phyloP scores from a whole-genome alignment of 116 monocot species.

The Papilionanthe hybrid region DNA sequence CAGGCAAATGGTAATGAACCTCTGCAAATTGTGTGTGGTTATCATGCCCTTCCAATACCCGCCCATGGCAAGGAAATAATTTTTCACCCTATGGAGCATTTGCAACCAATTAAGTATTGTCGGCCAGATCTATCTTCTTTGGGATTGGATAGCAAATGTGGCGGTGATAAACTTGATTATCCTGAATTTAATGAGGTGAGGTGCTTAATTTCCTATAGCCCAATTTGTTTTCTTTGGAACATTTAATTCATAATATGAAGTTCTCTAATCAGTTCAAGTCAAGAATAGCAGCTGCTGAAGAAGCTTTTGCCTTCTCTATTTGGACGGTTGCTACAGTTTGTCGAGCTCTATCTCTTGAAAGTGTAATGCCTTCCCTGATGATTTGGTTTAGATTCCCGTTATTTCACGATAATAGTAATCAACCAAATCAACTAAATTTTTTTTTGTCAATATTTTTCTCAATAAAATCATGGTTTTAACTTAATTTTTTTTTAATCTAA shows the following conservation, averaged over 20 bases:
- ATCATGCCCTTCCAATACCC: slow-evolving; percentile 78
- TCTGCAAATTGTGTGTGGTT: slow-evolving; percentile 80
- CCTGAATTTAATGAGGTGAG: slow-evolving; percentile 61
- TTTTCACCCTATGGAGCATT: slow-evolving; percentile 85
- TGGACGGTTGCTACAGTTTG: slow-evolving; percentile 88
- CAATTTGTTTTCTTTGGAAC: background rate
- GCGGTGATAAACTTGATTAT: slow-evolving; percentile 24
- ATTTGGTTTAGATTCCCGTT: background rate
- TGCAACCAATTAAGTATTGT: slow-evolving; percentile 76
- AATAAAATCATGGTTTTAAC: background rate
- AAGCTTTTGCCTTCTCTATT: slow-evolving; percentile 83
- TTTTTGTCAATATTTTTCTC: background rate
- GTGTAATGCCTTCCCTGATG: slow-evolving; percentile 44
- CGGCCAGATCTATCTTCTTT: slow-evolving; percentile 48
- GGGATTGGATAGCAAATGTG: slow-evolving; percentile 26
- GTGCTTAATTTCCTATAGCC: background rate
- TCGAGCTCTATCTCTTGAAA: slow-evolving; percentile 86
- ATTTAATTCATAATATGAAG: slow-evolving; percentile 9
- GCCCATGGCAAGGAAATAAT: slow-evolving; percentile 67
- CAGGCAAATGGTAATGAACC: slow-evolving; percentile 81
- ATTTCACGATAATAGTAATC: background rate
- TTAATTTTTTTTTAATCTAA: background rate
- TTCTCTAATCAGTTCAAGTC: slow-evolving; percentile 54
- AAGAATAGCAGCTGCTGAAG: slow-evolving; percentile 79
- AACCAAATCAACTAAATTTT: background rate